These are phyloP conservation scores for Pyricularia pennisetigena DNA, from an alignment of 2,329 filamentous ascomycete genomes.

Conservation along the genomic window DNA sequence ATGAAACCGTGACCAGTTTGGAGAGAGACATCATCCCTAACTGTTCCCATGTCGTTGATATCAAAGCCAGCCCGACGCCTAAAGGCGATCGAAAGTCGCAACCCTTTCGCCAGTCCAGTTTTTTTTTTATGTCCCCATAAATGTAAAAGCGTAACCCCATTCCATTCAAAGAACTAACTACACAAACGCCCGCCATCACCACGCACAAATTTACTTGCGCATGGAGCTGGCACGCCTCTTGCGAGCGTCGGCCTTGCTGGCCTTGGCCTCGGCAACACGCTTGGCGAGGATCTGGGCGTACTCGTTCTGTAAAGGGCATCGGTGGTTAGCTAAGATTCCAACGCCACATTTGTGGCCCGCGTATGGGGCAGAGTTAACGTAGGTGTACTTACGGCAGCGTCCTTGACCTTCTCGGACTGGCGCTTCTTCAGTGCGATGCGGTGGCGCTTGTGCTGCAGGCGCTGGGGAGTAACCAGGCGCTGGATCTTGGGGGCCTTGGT, in stretches of 20 bases:
- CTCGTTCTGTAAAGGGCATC: constrained; percentile 60
- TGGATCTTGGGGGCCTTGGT: constrained; percentile 99
- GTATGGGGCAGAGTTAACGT: background rate
- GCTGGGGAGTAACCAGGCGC: constrained; percentile 97
- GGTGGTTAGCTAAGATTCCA: background rate
- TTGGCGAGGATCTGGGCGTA: constrained; percentile 94
- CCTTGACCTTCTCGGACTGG: constrained; percentile 93
- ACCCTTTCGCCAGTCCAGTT: constrained; percentile 11
- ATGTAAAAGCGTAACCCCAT: constrained; percentile 15
- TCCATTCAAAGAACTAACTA: constrained; percentile 11
- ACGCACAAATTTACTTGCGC: constrained; percentile 58
- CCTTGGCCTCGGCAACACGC: constrained; percentile 94
- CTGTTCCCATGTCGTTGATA: constrained; percentile 5
- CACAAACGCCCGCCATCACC: constrained; percentile 15
- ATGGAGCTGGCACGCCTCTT: constrained; percentile 96
- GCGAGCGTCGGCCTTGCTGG: constrained; percentile 83
- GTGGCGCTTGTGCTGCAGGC: constrained; percentile 99
- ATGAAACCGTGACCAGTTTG: constrained; percentile 3
- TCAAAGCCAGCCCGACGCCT: constrained; percentile 4
- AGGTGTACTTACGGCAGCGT: constrained; percentile 76
- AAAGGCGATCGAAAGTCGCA: constrained; percentile 1
- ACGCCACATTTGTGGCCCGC: background rate
- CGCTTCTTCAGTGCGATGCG: constrained; percentile 96
- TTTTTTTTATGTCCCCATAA: constrained; percentile 11
- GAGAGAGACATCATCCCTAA: background rate